Percentiles rank a stretch among this genome's conserved stretches.
Evolutionary conservation across 1,284 basidiomycete species (phyloP).

Genomic region (Boletus albobrunnescens): DNA sequence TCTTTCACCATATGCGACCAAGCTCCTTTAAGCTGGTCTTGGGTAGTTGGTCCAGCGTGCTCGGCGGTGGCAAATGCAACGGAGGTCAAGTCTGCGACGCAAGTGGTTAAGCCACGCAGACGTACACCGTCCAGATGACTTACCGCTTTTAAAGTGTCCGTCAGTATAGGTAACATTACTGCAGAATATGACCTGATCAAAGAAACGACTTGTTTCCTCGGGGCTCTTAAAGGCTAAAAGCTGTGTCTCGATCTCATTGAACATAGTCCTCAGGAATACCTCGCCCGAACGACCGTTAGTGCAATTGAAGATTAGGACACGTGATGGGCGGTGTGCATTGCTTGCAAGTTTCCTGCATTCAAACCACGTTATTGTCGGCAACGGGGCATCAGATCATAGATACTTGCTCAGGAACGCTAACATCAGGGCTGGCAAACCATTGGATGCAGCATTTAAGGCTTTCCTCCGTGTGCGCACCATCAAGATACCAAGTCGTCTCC

Average conservation of each 20-base stretch:
- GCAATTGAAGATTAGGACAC: conserved; percentile 92
- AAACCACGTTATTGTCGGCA: conserved; percentile 6
- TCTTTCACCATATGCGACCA: conserved; percentile 66
- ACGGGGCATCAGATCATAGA: neutral
- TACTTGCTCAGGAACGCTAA: conserved; percentile 40
- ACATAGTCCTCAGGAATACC: conserved; percentile 65
- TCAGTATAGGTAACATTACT: conserved; percentile 92
- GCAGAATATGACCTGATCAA: conserved; percentile 89
- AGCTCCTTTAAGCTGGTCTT: conserved; percentile 70
- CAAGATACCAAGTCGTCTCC: conserved; percentile 80
- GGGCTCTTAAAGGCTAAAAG: conserved; percentile 39
- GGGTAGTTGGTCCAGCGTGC: conserved; percentile 65
- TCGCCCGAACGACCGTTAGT: conserved; percentile 84
- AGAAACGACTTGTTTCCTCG: conserved; percentile 49
- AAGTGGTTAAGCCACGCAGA: neutral
- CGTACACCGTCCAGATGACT: conserved; percentile 25
- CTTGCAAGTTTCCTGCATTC: conserved; percentile 1
- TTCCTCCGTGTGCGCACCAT: conserved; percentile 94
- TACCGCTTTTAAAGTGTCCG: conserved; percentile 88
- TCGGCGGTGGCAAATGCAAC: conserved; percentile 63
- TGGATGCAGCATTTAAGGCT: conserved; percentile 82
- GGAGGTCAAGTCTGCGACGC: conserved; percentile 64
- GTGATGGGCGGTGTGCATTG: conserved; percentile 30
- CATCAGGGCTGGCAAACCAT: conserved; percentile 72
- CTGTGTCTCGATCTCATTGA: conserved; percentile 45